Percentiles rank a stretch among this genome's conserved stretches.
phyloP scores from a whole-genome alignment of 805 yeast species.

The Candida chauliodis region DNA sequence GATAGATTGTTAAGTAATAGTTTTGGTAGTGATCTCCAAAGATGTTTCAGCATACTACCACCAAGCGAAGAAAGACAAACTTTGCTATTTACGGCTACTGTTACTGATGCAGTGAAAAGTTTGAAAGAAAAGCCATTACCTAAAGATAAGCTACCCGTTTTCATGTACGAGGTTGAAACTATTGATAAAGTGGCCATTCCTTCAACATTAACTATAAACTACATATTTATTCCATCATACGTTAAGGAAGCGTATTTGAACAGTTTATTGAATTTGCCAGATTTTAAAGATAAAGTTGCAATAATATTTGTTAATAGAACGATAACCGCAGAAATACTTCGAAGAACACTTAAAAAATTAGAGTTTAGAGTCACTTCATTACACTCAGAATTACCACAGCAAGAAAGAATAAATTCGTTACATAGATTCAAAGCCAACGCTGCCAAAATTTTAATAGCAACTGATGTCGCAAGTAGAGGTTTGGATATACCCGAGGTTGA shows the following conservation, averaged over 20 bases:
- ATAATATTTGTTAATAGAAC: constrained; percentile 92
- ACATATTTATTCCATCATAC: constrained; percentile 76
- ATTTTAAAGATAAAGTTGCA: constrained; percentile 62
- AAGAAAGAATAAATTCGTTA: constrained; percentile 83
- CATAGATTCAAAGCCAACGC: constrained; percentile 94
- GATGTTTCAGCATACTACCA: constrained; percentile 73
- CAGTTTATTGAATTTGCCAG: constrained; percentile 59
- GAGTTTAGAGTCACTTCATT: constrained; percentile 83
- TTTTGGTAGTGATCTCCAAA: constrained; percentile 72
- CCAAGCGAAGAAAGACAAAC: constrained; percentile 76
- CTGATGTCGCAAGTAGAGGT: constrained; percentile 98
- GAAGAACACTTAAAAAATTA: constrained; percentile 69
- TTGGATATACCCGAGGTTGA: constrained; percentile 92
- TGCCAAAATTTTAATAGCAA: constrained; percentile 87
- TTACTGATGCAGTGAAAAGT: constrained; percentile 85
- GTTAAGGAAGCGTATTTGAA: constrained; percentile 88
- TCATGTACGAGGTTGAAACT: constrained; percentile 70
- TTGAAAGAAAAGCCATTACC: constrained; percentile 63
- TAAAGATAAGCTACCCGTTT: constrained; percentile 53
- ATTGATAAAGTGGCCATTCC: constrained; percentile 82
- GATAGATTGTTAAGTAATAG: constrained; percentile 84
- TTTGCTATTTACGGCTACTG: constrained; percentile 89
- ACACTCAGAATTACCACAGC: constrained; percentile 93
- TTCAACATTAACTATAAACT: constrained; percentile 57
- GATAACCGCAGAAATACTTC: constrained; percentile 79